A percentile compares a stretch with the other conserved stretches of the same genome.
Conservation (phyloP, 2,329 filamentous ascomycete genomes). For the Fusarium miscanthi region DNA sequence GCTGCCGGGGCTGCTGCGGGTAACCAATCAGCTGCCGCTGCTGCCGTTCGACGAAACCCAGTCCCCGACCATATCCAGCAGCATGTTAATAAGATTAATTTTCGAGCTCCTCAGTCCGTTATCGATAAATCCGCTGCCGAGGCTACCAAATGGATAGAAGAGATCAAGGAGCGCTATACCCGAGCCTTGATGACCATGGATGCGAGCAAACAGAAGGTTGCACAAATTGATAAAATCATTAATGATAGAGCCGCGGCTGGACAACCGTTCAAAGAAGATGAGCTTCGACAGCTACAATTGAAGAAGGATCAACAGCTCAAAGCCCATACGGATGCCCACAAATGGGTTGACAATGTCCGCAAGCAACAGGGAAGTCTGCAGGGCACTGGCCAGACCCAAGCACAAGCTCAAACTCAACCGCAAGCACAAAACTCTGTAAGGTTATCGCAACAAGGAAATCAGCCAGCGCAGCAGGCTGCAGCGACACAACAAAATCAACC, state of each 20-base stretch:
- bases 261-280: constrained; percentile 58
- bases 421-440: constrained; percentile 17
- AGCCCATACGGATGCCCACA: constrained; percentile 58
- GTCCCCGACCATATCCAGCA: constrained; percentile 58
- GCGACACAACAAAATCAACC: constrained; percentile 23
- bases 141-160: constrained; percentile 61
- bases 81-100: constrained; percentile 61
- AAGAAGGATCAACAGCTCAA: constrained; percentile 59
- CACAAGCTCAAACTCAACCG: constrained; percentile 20
- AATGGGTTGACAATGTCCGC: constrained; percentile 60
- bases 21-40: constrained; percentile 28
- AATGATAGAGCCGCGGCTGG: constrained; percentile 58
- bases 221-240: constrained; percentile 55
- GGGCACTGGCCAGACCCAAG: constrained; percentile 41
- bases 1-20: constrained; percentile 10
- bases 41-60: constrained; percentile 46
- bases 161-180: constrained; percentile 60
- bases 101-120: constrained; percentile 55
- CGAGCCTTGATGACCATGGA: constrained; percentile 64
- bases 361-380: constrained; percentile 56
- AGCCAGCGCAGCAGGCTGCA: constrained; percentile 32
- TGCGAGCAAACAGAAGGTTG: constrained; percentile 53
- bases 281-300: constrained; percentile 57
- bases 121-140: constrained; percentile 56
- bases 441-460: constrained; percentile 40